A percentile compares a stretch with the other conserved stretches of the same genome.
These are phyloP conservation scores for Teratosphaeria epicoccoides DNA, from an alignment of 2,329 filamentous ascomycete genomes.

Conservation along the genomic window DNA sequence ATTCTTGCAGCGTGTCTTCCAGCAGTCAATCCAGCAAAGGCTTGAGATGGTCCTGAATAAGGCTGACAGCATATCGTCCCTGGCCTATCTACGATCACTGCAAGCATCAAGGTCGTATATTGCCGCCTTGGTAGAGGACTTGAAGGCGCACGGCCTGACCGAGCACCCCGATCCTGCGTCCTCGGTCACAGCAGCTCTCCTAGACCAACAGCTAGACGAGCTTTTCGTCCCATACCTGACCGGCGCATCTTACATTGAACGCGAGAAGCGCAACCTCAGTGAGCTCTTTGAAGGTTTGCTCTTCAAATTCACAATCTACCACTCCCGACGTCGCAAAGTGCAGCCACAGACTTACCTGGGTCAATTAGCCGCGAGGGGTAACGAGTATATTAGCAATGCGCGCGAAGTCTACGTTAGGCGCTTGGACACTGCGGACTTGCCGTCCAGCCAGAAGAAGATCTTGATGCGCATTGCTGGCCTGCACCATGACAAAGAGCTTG, in stretches of 20 bases:
- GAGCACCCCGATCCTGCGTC: slow-evolving; percentile 90
- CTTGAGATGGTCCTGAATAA: slow-evolving; percentile 94
- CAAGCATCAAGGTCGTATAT: slow-evolving; percentile 90
- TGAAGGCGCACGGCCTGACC: slow-evolving; percentile 88
- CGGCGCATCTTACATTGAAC: slow-evolving; percentile 55
- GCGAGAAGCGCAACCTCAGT: slow-evolving; percentile 58
- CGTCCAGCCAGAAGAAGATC: slow-evolving; percentile 78
- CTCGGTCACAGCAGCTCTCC: slow-evolving; percentile 62
- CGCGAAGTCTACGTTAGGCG: slow-evolving; percentile 86
- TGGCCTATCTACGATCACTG: slow-evolving; percentile 81
- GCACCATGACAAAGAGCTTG: slow-evolving; percentile 47
- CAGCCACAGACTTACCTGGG: slow-evolving; percentile 64
- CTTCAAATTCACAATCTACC: slow-evolving; percentile 95
- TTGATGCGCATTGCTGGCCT: slow-evolving; percentile 82
- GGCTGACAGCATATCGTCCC: slow-evolving; percentile 77
- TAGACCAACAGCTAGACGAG: slow-evolving; percentile 59
- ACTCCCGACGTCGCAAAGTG: slow-evolving; percentile 75
- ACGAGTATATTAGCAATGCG: slow-evolving; percentile 75
- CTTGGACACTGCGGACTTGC: slow-evolving; percentile 79
- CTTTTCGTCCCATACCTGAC: slow-evolving; percentile 57
- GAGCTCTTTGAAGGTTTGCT: slow-evolving; percentile 82
- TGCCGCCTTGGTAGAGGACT: slow-evolving; percentile 73
- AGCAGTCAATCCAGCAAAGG: slow-evolving; percentile 93
- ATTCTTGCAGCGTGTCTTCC: slow-evolving; percentile 91
- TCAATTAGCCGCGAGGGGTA: slow-evolving; percentile 78